phyloP scores from a whole-genome alignment of 2,329 filamentous ascomycete species.

The Alternaria sp. region DNA sequence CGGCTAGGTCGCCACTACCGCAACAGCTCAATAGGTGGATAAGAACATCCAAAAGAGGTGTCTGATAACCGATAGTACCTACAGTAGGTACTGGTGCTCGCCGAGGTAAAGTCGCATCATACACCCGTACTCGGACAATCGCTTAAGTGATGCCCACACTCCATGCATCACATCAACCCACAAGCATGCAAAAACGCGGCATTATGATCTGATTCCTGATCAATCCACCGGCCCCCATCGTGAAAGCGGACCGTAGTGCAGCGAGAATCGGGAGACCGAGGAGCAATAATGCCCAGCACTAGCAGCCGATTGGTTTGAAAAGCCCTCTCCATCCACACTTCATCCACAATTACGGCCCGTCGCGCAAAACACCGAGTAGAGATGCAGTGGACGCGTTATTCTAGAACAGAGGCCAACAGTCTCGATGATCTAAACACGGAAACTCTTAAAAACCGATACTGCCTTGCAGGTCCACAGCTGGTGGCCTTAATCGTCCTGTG shows the following conservation, averaged over 20 bases:
- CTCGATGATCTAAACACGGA: not conserved
- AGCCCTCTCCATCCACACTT: too few relatives aligned
- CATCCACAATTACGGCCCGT: constrained; percentile 2
- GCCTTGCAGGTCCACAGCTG: not conserved
- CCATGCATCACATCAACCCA: not conserved
- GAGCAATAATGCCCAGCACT: not conserved
- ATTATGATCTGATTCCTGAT: not conserved
- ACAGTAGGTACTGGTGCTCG: not conserved
- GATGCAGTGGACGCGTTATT: not conserved
- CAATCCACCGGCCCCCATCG: not conserved
- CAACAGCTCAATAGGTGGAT: not conserved
- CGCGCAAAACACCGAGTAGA: not conserved
- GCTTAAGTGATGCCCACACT: not conserved
- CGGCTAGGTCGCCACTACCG: not conserved
- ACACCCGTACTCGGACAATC: not conserved
- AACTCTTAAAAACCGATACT: not conserved
- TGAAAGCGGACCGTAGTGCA: not conserved
- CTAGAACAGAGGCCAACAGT: not conserved
- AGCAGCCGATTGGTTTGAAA: not conserved
- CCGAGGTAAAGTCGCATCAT: not conserved
- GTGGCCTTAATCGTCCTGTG: not conserved
- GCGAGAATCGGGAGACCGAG: not conserved
- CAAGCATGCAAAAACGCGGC: not conserved
- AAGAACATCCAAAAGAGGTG: not conserved
- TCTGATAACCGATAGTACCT: not conserved